phyloP scores from a whole-genome alignment of 495 filamentous ascomycete genomes.

The Neurospora sp. region DNA sequence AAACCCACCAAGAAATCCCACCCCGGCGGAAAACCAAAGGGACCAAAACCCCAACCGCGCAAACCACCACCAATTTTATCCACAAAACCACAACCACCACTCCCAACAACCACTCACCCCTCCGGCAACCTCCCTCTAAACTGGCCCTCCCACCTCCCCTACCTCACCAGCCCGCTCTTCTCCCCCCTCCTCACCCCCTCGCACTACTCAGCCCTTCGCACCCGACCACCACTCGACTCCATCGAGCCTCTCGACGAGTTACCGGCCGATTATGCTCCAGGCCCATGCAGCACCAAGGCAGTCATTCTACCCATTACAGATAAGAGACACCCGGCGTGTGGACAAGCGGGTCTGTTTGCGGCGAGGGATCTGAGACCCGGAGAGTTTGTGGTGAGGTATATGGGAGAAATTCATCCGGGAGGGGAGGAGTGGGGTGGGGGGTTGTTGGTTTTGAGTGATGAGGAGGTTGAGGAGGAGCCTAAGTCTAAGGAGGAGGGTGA shows the following conservation, averaged over 20 bases:
- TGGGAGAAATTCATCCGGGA: conserved; percentile 48
- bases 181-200: conserved; percentile 32
- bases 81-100: background rate
- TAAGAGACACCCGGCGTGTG: conserved; percentile 49
- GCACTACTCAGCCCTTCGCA: conserved; percentile 28
- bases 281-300: conserved; percentile 34
- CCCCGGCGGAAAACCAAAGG: background rate
- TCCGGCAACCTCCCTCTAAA: conserved; percentile 31
- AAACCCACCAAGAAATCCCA: background rate
- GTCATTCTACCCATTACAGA: conserved; percentile 44
- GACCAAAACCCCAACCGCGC: background rate
- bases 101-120: background rate
- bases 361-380: conserved; percentile 43
- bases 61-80: background rate
- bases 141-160: conserved; percentile 47
- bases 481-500: background rate
- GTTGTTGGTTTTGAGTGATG: background rate
- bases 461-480: too few species aligned
- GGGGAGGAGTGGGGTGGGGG: background rate
- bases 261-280: conserved; percentile 25
- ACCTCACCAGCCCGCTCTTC: conserved; percentile 41
- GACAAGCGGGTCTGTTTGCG: conserved; percentile 59
- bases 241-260: conserved; percentile 18
- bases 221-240: conserved; percentile 14
- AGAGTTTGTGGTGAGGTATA: conserved; percentile 53